Percentiles rank a stretch among this genome's conserved stretches.
These are phyloP conservation scores for Colletotrichum australisinense DNA, from an alignment of 2,329 filamentous ascomycete species.

Conservation along the genomic window DNA sequence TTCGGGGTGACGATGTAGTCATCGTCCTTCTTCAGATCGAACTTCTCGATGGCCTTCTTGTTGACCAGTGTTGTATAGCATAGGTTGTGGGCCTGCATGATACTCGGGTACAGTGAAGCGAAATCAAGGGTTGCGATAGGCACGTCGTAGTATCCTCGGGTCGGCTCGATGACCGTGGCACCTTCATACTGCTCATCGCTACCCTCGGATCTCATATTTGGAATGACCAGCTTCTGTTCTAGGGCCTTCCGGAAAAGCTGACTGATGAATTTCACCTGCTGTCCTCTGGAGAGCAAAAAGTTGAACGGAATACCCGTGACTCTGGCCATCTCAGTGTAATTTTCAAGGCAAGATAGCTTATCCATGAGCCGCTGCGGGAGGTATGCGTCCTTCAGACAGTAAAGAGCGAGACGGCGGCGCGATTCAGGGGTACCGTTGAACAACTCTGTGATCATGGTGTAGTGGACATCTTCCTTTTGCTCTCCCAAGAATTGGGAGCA, in stretches of 20 bases:
- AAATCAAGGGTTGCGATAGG: constrained; percentile 98
- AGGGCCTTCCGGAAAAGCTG: constrained; percentile 95
- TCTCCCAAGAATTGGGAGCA: constrained; percentile 94
- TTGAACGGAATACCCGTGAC: constrained; percentile 99
- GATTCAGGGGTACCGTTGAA: constrained; percentile 98
- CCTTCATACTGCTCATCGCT: constrained; percentile 95
- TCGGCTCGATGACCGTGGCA: constrained; percentile 97
- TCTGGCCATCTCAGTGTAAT: constrained; percentile 99
- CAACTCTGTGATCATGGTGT: constrained; percentile 98
- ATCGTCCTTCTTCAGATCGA: constrained; percentile 84
- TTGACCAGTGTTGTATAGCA: constrained; percentile 96
- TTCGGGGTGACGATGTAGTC: constrained; percentile 98
- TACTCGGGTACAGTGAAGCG: constrained; percentile 96
- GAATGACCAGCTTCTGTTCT: constrained; percentile 93
- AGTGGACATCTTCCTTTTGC: constrained; percentile 98
- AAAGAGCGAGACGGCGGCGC: constrained; percentile 88
- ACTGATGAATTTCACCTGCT: constrained; percentile 98
- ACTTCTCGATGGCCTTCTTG: constrained; percentile 79
- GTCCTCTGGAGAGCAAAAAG: constrained; percentile 88
- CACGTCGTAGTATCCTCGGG: constrained; percentile 91
- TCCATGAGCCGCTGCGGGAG: constrained; percentile 95
- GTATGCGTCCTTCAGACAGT: constrained; percentile 98
- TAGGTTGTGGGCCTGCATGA: constrained; percentile 98
- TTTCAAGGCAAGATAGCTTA: constrained; percentile 97
- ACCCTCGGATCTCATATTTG: constrained; percentile 79